These are phyloP conservation scores for Melanogaster broomeanus DNA, from an alignment of 768 basidiomycete species.

Conservation along the genomic window DNA sequence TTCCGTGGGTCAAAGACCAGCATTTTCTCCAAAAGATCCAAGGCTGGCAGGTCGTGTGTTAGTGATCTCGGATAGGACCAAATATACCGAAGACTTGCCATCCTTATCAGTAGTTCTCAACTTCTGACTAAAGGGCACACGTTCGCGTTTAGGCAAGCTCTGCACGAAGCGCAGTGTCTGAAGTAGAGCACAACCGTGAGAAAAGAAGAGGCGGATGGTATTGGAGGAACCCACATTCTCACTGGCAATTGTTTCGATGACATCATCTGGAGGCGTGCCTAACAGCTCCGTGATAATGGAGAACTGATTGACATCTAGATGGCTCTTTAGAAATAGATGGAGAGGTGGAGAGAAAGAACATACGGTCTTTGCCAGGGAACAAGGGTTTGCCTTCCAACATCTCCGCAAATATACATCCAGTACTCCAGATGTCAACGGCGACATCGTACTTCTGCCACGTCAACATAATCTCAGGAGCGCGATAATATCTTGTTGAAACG, in stretches of 20 bases:
- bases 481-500: conserved; percentile 98
- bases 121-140: conserved; percentile 94
- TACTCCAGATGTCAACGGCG: conserved; percentile 99
- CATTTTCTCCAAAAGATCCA: conserved; percentile 98
- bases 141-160: conserved; percentile 92
- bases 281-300: conserved; percentile 98
- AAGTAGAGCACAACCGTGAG: conserved; percentile 8
- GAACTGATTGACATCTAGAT: conserved; percentile 96
- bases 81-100: conserved; percentile 47
- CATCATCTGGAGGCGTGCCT: conserved; percentile 99
- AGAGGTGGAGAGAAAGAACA: conserved; percentile 40
- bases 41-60: conserved; percentile 48
- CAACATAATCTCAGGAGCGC: conserved; percentile 99
- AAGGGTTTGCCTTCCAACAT: conserved; percentile 99
- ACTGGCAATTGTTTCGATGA: conserved; percentile 97
- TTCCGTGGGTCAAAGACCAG: conserved; percentile 97
- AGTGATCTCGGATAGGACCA: conserved; percentile 1
- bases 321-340: conserved; percentile 9
- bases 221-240: conserved; percentile 74
- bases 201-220: conserved; percentile 1
- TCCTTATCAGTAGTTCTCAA: conserved; percentile 85
- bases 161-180: conserved; percentile 99
- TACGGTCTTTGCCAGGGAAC: conserved; percentile 99
- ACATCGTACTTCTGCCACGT: conserved; percentile 99
- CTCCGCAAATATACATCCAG: conserved; percentile 99